Base-by-base conservation (phyloP, 805 yeast species). In the Millerozyma miso region DNA sequence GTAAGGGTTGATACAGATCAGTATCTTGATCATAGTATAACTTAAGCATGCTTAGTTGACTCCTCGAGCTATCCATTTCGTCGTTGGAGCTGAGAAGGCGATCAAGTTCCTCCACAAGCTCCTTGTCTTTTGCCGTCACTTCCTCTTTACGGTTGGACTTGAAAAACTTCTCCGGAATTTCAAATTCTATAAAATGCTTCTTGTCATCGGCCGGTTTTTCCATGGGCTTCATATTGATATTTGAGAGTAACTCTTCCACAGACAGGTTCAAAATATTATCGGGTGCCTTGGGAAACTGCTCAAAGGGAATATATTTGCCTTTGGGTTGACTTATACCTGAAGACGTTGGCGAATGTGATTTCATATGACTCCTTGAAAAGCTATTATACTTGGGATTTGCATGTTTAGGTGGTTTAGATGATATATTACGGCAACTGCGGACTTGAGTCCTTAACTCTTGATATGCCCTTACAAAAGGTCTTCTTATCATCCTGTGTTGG, bases 251-350 rank as follows among this genome's bases (percentile, higher is more conserved):
- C 17, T 56, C 56, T 8, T 54, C 49, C 4, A 42, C 36, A n/a
- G 58, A 43, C 43, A 42, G 47, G 13, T 48, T 40, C 19, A 46
- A 35, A 10, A 59, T 38, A 19, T 41, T 36, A 23, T 51, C 47
- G 31, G 69, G 58, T 35, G 60, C 53, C 47, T 51, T 56, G 16
- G 73, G 73, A 43, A 67, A 65, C 37, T 60, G 50, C 40, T 53
- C 49, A 23, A 63, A 59, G 1, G 69, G 57, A 16, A 67, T 48
- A 44, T 52, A 63, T 23, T 53, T 39, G 8, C 17, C 31, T 18
- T 23, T 37, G 8, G 14, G 33, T 14, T 37, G 16, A 10, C 18
- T 26, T 14, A 37, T 26, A n/a, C 19, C 4, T 23, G 33, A 18
- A 14, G 33, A 19, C 18, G 39, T 4, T 26, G 39, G 32, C 19